Evolutionary conservation across 2,329 filamentous ascomycete genomes (phyloP), one percentile per base, ranked within the genome.

Genomic region (Pseudogymnoascus sp.): DNA sequence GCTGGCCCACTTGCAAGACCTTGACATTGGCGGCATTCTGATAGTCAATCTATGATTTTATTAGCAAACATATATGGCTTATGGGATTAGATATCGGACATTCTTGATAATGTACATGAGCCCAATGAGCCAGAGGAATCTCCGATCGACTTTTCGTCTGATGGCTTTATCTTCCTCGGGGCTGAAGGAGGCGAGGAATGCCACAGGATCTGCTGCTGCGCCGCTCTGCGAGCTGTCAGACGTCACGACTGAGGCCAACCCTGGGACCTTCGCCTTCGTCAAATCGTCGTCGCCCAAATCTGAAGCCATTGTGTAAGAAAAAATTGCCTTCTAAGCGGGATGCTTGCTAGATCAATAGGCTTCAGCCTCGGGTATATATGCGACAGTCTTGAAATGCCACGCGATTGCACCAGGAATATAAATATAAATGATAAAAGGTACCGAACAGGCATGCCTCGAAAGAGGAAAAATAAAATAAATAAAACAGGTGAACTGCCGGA

Each of bases 21-120:
- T 77, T 77, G 62, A 78, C 75, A 15, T 70, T 74, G 0, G 76
- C 73, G 1, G 75, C 75, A 68, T 78, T 79, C 26, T 68, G 73
- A 63, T 74, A 74, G 62, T 78, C 77, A 62, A 78, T 74, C 70
- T 67, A 26, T 46, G 35, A 56, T n/a, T 35, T 13, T 29, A 53
- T 62, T 33, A 21, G 37, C n/a, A 26, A 19, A 17, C 17, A 53
- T 11, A 11, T 9, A 7, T 40, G 21, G 11, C 11, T 59, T n/a
- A 59, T 44, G 17, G 23, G 4, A 26, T 66, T 46, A 53, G 33
- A 61, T 59, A 56, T 62, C 69, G 53, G 62, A 75, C 73, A 64
- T 75, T 73, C 60, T 79, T 79, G 60, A 79, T 73, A 67, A 78
- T 72, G 65, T 75, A 78, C 69, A 77, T 75, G 6, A 77, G 63